These are phyloP conservation scores for Saturnispora sanitii DNA, from an alignment of 805 yeast genomes.

Conservation along the genomic window DNA sequence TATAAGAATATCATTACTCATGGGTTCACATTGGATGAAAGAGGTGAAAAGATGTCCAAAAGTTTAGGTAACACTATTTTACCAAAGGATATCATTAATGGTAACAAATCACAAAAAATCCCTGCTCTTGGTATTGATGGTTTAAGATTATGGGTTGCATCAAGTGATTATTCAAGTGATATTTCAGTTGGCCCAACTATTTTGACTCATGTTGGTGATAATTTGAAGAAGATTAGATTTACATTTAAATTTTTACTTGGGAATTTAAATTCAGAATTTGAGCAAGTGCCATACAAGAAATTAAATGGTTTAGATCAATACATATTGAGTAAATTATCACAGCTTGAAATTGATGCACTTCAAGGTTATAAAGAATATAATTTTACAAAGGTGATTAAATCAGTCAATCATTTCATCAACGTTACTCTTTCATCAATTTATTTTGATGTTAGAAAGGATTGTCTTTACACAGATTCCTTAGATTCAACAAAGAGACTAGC, in stretches of 20 bases:
- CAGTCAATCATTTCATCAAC: constrained; percentile 62
- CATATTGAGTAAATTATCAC: constrained; percentile 44
- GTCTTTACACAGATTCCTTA: constrained; percentile 59
- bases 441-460: constrained; percentile 79
- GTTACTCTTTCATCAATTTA: constrained; percentile 71
- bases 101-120: constrained; percentile 36
- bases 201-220: constrained; percentile 66
- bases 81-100: constrained; percentile 61
- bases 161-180: constrained; percentile 77
- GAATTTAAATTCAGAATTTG: constrained; percentile 36
- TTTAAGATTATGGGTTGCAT: constrained; percentile 81
- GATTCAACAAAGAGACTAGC: constrained; percentile 43
- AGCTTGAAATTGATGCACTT: constrained; percentile 34
- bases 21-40: constrained; percentile 84
- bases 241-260: constrained; percentile 79
- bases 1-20: constrained; percentile 75
- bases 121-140: constrained; percentile 86
- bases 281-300: constrained; percentile 30
- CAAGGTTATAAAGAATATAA: constrained; percentile 46
- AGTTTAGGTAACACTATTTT: constrained; percentile 74
- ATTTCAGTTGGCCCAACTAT: constrained; percentile 65
- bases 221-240: constrained; percentile 69
- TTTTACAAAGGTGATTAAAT: constrained; percentile 61
- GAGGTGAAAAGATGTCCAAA: constrained; percentile 88
- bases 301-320: constrained; percentile 47